Base-by-base conservation (phyloP, 2,329 filamentous ascomycete genomes). In the Penicillium sp. region DNA sequence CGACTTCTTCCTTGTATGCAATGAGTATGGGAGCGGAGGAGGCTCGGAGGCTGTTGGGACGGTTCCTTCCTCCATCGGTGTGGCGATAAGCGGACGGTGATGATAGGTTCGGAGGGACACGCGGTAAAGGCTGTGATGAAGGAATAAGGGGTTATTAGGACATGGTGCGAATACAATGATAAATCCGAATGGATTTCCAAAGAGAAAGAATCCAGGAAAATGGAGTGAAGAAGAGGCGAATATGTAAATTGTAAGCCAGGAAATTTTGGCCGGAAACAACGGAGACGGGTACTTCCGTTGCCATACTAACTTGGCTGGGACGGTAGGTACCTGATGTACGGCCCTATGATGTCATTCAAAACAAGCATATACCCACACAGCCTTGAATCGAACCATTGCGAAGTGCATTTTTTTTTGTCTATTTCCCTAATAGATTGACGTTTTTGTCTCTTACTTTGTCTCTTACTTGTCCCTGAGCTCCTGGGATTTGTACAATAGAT, bases 11-110 rank as follows among this genome's bases (percentile, higher is more conserved):
- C 83, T 73, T 9, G 77, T 71, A 46, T 75, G 77, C 40, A 85
- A 68, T 23, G 79, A 79, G 70, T 86, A 86, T 25, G 83, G 80
- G 37, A 86, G 75, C 18, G 78, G 74, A 46, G 82, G 82, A 55
- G 73, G 75, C 48, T 68, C 70, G 15, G 56, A 57, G 13, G 61
- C 55, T 16, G 60, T 52, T 50, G 58, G 54, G 29, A 47, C 52
- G 40, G 59, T 62, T 64, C 60, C 66, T 67, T 71, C 69, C 50
- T 75, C 72, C 71, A 74, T 72, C 46, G 55, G 52, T 46, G 59
- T 58, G 61, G 62, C 54, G 52, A 59, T 59, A 47, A 47, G 55
- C 57, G 54, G 51, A 50, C 31, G 31, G 27, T 55, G 53, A 46
- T 44, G 44, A 42, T 46, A 52, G 49, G 49, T 25, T 42, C 10